These are phyloP conservation scores for Neonectria ditissima DNA, from an alignment of 2,329 filamentous ascomycete species.

Conservation along the genomic window DNA sequence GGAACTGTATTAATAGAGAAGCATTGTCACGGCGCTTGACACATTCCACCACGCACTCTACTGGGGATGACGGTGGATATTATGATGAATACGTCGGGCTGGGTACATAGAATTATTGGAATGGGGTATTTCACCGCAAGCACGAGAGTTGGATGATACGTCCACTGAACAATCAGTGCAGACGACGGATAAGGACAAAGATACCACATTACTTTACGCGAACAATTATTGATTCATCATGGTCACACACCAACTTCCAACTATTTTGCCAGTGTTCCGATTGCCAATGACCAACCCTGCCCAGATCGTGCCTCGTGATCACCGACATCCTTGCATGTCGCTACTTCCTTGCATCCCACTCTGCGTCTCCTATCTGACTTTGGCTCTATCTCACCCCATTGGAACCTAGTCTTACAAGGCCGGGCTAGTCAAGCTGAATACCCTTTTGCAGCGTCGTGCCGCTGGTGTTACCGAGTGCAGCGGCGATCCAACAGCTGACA, in stretches of 20 bases:
- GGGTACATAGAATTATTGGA: constrained; percentile 47
- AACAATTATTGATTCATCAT: constrained; percentile 36
- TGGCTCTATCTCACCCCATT: not conserved
- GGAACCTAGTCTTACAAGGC: constrained; percentile 4
- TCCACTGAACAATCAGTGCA: constrained; percentile 46
- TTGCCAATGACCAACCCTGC: constrained; percentile 35
- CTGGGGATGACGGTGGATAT: constrained; percentile 33
- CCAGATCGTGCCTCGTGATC: constrained; percentile 45
- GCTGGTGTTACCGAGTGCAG: constrained; percentile 23
- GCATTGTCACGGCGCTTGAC: constrained; percentile 46
- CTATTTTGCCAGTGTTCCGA: not conserved
- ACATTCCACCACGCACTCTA: constrained; percentile 39
- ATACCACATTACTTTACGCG: constrained; percentile 42
- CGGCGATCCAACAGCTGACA: constrained; percentile 31
- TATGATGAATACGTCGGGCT: constrained; percentile 45
- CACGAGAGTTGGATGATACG: constrained; percentile 40
- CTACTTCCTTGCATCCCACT: constrained; percentile 36
- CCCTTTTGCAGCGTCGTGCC: constrained; percentile 21
- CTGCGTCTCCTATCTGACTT: not conserved
- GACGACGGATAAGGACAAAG: constrained; percentile 44
- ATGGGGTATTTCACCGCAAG: constrained; percentile 32
- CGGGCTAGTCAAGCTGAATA: constrained; percentile 10
- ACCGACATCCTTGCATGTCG: constrained; percentile 36
- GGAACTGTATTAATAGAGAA: constrained; percentile 47
- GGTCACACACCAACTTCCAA: constrained; percentile 25